phyloP scores from a whole-genome alignment of 768 basidiomycete genomes.

The Tremella fuciformis region DNA sequence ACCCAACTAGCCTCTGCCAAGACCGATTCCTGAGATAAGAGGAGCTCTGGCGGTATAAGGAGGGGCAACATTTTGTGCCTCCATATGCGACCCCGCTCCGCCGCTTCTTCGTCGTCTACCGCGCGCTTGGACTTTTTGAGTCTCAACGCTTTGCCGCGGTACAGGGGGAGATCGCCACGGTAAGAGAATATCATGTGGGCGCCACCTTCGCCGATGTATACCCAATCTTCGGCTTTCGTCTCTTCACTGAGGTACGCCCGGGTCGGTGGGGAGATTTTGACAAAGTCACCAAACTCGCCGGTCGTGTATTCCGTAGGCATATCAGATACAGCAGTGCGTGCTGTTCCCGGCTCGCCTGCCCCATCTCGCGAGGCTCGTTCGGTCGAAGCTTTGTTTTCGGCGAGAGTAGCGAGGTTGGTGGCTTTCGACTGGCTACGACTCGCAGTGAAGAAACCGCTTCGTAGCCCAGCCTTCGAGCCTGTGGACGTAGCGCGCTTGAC shows the following conservation, averaged over 20 bases:
- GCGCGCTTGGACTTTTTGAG: constrained; percentile 64
- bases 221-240: constrained; percentile 58
- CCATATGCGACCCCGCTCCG: constrained; percentile 52
- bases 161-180: constrained; percentile 58
- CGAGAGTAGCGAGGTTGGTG: no score
- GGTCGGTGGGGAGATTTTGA: constrained; percentile 18
- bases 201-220: constrained; percentile 87
- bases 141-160: constrained; percentile 69
- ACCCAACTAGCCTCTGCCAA: constrained; percentile 58
- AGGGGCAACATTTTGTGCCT: constrained; percentile 64
- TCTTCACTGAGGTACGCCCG: constrained; percentile 5
- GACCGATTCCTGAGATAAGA: constrained; percentile 63
- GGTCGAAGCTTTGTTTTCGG: no score
- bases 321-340: background rate
- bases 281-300: constrained; percentile 29
- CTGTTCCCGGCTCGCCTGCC: no score
- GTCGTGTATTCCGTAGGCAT: constrained; percentile 22
- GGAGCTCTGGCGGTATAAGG: constrained; percentile 62
- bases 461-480: no score
- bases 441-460: no score
- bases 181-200: constrained; percentile 87
- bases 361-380: no score
- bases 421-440: no score
- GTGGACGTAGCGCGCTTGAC: no score
- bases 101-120: constrained; percentile 47